Evolutionary conservation across 2,329 filamentous ascomycete genomes (phyloP), one percentile per base, ranked within the genome.

Genomic region (Exophiala aquamarina): DNA sequence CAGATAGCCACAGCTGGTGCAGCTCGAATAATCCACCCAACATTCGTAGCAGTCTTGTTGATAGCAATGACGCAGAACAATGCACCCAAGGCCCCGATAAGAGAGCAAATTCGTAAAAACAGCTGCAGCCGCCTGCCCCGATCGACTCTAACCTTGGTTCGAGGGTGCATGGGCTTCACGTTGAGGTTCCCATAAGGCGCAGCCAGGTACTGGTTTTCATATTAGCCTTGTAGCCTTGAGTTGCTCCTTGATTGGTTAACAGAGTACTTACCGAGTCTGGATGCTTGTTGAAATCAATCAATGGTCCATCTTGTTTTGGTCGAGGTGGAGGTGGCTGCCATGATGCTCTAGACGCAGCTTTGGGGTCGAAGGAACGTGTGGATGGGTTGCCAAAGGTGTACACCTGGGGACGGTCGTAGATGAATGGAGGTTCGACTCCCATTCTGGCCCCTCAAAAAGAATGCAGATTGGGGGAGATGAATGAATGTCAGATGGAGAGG

Each of bases 271-370:
- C 85, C 14, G 70, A 70, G 62, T 96, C 90, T 1, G 91, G 90
- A 67, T 95, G 91, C 48, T 81, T 78, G 66, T 94, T 93, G 74
- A 95, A 86, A 50, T 86, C 79, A 54, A 96, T 71, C 55, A 94
- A 71, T 10, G 89, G 90, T 0, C 89, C 90, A 43, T 87, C 76
- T 35, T 76, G 78, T 74, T 86, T 85, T 33, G 80, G 76, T 61
- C 77, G 83, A 19, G 70, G 74, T 32, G 67, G 64, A 14, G 79
- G 73, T 10, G 81, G 78, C 61, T 82, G 73, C 74, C 81, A 87
- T 69, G 87, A 92, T 53, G 88, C 86, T 63, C 89, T 79, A 17
- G 89, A 91, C 39, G 90, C 79, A 50, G 87, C 86, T 67, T 91
- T 94, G 39, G 92, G 91, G 61, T 96, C 90, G 68, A 94, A 95